Conservation (phyloP, 495 filamentous ascomycete species). For the Trichoderma virens region DNA sequence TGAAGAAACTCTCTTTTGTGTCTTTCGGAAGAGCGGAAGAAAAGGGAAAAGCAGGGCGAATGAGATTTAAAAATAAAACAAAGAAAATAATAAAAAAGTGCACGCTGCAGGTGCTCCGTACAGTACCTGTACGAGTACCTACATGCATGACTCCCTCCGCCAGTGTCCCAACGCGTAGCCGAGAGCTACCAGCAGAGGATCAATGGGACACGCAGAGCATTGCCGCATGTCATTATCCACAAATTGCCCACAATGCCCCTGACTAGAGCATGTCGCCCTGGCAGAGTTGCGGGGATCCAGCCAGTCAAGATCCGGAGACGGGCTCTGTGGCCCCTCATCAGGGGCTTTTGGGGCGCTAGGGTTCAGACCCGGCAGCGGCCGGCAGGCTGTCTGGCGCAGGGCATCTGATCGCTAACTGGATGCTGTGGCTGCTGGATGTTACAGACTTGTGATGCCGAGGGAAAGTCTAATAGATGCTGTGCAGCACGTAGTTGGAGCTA, state of each 20-base stretch:
- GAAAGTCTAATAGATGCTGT: no score
- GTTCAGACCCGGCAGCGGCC: conserved; percentile 1
- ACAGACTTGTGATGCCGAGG: no score
- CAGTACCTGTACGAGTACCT: no score
- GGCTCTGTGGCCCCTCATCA: background rate
- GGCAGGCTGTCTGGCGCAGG: background rate
- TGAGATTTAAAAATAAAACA: background rate
- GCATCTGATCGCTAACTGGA: no score
- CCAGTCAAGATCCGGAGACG: conserved; percentile 6
- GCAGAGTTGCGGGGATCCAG: conserved; percentile 2
- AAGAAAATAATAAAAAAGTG: background rate
- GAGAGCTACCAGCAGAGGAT: background rate
- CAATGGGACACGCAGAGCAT: background rate
- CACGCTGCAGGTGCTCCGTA: background rate
- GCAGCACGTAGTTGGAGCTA: no score
- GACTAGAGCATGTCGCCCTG: conserved; percentile 1
- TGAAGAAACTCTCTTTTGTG: background rate
- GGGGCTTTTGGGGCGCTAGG: conserved; percentile 4
- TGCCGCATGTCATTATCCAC: conserved; percentile 2
- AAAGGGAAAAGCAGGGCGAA: background rate
- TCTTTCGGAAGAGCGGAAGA: background rate
- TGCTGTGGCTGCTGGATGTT: no score
- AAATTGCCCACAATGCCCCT: background rate
- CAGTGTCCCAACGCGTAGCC: background rate
- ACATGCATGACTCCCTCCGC: background rate